Evolutionary conservation across 1,284 basidiomycete genomes (phyloP).

Genomic region (Xanthoconium separans): DNA sequence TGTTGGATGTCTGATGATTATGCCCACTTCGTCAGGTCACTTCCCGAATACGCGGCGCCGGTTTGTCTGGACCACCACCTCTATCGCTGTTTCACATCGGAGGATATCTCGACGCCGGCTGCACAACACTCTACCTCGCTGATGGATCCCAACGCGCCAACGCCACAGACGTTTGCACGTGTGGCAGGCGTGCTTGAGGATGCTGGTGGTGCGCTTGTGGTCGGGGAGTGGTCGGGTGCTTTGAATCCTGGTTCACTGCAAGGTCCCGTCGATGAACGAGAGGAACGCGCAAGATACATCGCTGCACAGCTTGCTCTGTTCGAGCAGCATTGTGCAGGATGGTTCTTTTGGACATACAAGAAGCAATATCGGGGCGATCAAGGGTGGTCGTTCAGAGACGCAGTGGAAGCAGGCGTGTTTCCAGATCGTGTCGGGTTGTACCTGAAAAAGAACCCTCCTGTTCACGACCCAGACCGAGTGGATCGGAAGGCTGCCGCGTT

Average conservation of each 20-base stretch:
- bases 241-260: slow-evolving; percentile 67
- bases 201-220: slow-evolving; percentile 59
- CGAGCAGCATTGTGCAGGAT: slow-evolving; percentile 69
- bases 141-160: slow-evolving; percentile 40
- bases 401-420: slow-evolving; percentile 62
- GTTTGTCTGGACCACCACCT: slow-evolving; percentile 82
- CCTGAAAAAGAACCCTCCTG: slow-evolving; percentile 15
- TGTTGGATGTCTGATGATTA: slow-evolving; percentile 77
- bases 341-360: slow-evolving; percentile 90
- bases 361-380: slow-evolving; percentile 69
- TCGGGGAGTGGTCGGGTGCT: slow-evolving; percentile 86
- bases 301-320: slow-evolving; percentile 69
- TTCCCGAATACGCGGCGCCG: slow-evolving; percentile 40
- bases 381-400: slow-evolving; percentile 79
- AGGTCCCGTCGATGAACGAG: slow-evolving; percentile 42
- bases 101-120: slow-evolving; percentile 59
- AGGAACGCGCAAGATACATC: slow-evolving; percentile 55
- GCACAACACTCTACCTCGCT: slow-evolving; percentile 55
- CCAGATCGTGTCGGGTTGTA: slow-evolving; percentile 47
- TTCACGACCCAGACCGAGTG: slow-evolving; percentile 28
- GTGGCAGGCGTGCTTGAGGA: slow-evolving; percentile 45
- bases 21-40: slow-evolving; percentile 48
- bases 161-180: slow-evolving; percentile 43
- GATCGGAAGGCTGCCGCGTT: slow-evolving; percentile 37
- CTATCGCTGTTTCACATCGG: slow-evolving; percentile 77